A percentile compares a stretch with the other conserved stretches of the same genome.
phyloP scores from a whole-genome alignment of 2,329 filamentous ascomycete species.

The Anthostomella pinea region DNA sequence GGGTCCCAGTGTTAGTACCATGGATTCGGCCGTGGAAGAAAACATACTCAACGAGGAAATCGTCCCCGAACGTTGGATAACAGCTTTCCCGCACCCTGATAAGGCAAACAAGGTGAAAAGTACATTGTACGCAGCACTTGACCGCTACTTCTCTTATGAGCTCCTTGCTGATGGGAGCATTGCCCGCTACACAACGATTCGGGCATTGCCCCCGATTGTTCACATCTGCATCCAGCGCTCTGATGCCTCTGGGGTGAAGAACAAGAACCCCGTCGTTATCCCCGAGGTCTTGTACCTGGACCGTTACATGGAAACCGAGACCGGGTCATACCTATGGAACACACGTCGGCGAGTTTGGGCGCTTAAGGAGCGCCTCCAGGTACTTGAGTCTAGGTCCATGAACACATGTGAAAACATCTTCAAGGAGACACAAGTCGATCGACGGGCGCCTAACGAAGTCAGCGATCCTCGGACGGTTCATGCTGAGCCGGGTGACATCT shows the following conservation, averaged over 20 bases:
- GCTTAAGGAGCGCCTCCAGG: conserved; percentile 62
- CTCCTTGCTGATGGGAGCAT: conserved; percentile 64
- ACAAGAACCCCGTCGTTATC: conserved; percentile 74
- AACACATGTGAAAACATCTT: conserved; percentile 4
- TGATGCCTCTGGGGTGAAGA: conserved; percentile 71
- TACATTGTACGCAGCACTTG: conserved; percentile 80
- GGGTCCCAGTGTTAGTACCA: conserved; percentile 17
- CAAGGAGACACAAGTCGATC: background rate
- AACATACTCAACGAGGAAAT: conserved; percentile 50
- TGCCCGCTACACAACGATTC: conserved; percentile 68
- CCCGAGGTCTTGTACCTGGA: conserved; percentile 82
- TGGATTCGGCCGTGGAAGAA: conserved; percentile 32
- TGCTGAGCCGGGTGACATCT: background rate
- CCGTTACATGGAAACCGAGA: conserved; percentile 72
- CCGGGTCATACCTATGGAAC: conserved; percentile 58
- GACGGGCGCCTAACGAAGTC: conserved; percentile 2
- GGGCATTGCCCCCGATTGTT: conserved; percentile 75
- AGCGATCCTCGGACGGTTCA: background rate
- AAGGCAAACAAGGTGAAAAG: conserved; percentile 40
- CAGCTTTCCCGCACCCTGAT: conserved; percentile 52
- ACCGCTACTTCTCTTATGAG: conserved; percentile 80
- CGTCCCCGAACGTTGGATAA: conserved; percentile 62
- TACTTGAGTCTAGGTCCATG: conserved; percentile 19
- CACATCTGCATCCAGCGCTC: conserved; percentile 88
- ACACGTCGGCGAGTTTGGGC: conserved; percentile 71